Evolutionary conservation across 2,329 filamentous ascomycete genomes (phyloP).

Genomic region (Elsinoe ampelina): DNA sequence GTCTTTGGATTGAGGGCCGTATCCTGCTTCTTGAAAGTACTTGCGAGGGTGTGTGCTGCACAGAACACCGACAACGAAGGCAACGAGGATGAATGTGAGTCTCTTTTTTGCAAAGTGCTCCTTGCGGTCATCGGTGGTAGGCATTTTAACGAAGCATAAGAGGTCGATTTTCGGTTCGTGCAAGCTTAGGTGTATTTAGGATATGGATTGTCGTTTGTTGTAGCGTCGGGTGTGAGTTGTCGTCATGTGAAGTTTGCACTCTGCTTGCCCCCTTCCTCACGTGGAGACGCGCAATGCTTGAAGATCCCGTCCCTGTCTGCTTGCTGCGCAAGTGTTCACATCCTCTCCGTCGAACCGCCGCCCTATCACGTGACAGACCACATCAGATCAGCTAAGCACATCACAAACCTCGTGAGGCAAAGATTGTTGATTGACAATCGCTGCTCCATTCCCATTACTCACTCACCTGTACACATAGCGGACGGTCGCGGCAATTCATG

Average conservation of each 20-base stretch:
- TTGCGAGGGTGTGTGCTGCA: slow-evolving; percentile 10
- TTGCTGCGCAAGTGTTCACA: background rate
- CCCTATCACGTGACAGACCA: no score
- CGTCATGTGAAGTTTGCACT: background rate
- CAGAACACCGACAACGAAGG: slow-evolving; percentile 7
- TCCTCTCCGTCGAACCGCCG: no score
- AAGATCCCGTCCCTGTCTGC: background rate
- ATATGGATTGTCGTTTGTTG: background rate
- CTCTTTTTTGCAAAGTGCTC: slow-evolving; percentile 10
- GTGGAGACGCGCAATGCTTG: no score
- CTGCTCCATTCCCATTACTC: no score
- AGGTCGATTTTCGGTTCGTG: background rate
- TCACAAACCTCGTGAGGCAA: no score
- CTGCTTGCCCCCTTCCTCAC: background rate
- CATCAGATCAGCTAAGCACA: no score
- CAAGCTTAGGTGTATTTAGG: background rate
- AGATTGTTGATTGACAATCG: no score
- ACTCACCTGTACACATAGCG: no score
- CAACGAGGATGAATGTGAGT: slow-evolving; percentile 6
- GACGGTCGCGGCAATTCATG: no score
- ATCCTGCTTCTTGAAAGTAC: slow-evolving; percentile 7
- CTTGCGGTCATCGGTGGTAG: slow-evolving; percentile 2
- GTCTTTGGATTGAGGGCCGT: background rate
- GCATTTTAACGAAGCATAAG: slow-evolving; percentile 4
- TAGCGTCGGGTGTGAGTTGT: background rate